phyloP scores from a whole-genome alignment of 495 filamentous ascomycete species.

The Penicillium soppii region DNA sequence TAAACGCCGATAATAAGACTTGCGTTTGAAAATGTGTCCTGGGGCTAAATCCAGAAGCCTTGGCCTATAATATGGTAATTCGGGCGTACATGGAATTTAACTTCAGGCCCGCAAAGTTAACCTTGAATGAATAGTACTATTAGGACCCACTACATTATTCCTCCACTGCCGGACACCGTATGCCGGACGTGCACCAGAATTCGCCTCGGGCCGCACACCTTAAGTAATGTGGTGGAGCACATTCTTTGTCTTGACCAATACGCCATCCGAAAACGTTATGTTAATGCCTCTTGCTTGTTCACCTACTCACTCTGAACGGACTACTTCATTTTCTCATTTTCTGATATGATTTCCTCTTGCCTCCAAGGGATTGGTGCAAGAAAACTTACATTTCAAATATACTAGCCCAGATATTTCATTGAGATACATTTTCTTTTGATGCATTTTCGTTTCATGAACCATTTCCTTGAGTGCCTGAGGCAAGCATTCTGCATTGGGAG shows the following conservation, averaged over 20 bases:
- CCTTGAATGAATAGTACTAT: background rate
- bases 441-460: background rate
- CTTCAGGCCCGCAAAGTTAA: background rate
- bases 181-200: background rate
- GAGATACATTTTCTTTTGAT: no score
- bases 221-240: background rate
- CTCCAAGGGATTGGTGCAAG: background rate
- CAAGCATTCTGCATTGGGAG: no score
- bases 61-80: background rate
- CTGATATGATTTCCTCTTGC: background rate
- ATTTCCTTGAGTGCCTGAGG: background rate
- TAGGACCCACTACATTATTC: background rate
- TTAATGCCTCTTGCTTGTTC: background rate
- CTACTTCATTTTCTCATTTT: background rate
- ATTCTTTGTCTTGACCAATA: background rate
- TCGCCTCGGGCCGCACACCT: slow-evolving; percentile 1
- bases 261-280: background rate
- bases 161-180: background rate
- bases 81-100: background rate
- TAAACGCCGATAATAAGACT: background rate
- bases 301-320: background rate
- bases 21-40: background rate
- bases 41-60: background rate
- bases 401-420: no score
- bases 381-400: background rate